Evolutionary conservation across 2,329 filamentous ascomycete genomes (phyloP).

Genomic region (Epichloe bromicola): DNA sequence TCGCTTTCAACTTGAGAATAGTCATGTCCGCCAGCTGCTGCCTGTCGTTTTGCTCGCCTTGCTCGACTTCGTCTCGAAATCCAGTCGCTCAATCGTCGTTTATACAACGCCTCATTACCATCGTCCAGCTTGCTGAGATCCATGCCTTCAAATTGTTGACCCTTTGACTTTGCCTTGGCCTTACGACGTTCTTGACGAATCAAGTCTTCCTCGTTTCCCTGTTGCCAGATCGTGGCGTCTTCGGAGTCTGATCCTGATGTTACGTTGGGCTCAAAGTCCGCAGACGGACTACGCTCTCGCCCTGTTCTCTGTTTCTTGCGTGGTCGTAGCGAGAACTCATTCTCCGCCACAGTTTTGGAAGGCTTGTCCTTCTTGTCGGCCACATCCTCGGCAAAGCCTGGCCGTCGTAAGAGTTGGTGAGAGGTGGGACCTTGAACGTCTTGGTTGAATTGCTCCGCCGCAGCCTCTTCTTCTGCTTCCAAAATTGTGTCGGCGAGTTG

Average conservation of each 20-base stretch:
- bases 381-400: constrained; percentile 46
- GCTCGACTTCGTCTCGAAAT: constrained; percentile 35
- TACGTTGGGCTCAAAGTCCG: constrained; percentile 31
- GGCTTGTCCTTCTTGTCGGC: constrained; percentile 1
- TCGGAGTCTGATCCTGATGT: constrained; percentile 20
- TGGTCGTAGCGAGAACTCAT: constrained; percentile 45
- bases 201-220: constrained; percentile 26
- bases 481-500: constrained; percentile 65
- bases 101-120: constrained; percentile 74
- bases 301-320: constrained; percentile 40
- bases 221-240: constrained; percentile 23
- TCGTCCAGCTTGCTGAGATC: constrained; percentile 61
- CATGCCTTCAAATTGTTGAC: constrained; percentile 25
- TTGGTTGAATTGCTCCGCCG: constrained; percentile 27
- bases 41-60: constrained; percentile 26
- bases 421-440: constrained; percentile 41
- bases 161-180: constrained; percentile 25
- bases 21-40: constrained; percentile 17
- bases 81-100: constrained; percentile 64
- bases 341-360: constrained; percentile 17
- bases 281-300: constrained; percentile 25
- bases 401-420: constrained; percentile 60
- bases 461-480: constrained; percentile 65
- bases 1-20: constrained; percentile 27
- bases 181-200: constrained; percentile 27